Conservation (phyloP, 2,329 filamentous ascomycete genomes). For the Epichloe sp. region DNA sequence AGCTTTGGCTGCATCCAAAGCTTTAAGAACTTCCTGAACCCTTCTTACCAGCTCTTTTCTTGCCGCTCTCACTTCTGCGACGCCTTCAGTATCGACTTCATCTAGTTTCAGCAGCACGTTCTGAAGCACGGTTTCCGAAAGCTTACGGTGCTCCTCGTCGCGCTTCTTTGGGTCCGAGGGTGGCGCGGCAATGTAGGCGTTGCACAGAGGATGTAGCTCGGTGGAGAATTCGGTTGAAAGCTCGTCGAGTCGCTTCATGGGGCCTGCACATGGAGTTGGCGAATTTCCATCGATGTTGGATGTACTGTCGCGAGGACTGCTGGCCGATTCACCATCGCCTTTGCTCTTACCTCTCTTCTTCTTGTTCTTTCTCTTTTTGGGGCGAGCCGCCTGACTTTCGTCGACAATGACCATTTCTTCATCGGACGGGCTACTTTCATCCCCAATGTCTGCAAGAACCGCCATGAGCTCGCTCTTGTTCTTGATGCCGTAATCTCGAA, state of each 20-base stretch:
- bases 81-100: conserved; percentile 59
- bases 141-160: conserved; percentile 59
- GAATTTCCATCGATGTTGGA: conserved; percentile 22
- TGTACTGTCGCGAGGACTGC: conserved; percentile 31
- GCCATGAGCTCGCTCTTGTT: conserved; percentile 46
- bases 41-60: conserved; percentile 63
- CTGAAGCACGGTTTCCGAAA: conserved; percentile 64
- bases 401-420: conserved; percentile 29
- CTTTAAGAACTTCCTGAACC: conserved; percentile 53
- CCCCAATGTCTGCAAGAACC: conserved; percentile 26
- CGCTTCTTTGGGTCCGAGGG: conserved; percentile 54
- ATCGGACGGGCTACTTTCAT: conserved; percentile 25
- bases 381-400: conserved; percentile 22
- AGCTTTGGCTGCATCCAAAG: conserved; percentile 40
- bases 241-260: conserved; percentile 47
- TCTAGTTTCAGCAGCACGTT: conserved; percentile 68
- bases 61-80: conserved; percentile 47
- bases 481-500: conserved; percentile 48
- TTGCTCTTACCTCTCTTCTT: conserved; percentile 27
- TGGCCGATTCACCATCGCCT: conserved; percentile 26
- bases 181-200: conserved; percentile 46
- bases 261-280: conserved; percentile 21
- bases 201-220: conserved; percentile 52
- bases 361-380: conserved; percentile 28
- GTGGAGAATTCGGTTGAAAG: conserved; percentile 51